Percentiles rank a stretch among this genome's conserved stretches.
Conservation (phyloP, 2,329 filamentous ascomycete genomes). For the Furcasterigmium sp. region DNA sequence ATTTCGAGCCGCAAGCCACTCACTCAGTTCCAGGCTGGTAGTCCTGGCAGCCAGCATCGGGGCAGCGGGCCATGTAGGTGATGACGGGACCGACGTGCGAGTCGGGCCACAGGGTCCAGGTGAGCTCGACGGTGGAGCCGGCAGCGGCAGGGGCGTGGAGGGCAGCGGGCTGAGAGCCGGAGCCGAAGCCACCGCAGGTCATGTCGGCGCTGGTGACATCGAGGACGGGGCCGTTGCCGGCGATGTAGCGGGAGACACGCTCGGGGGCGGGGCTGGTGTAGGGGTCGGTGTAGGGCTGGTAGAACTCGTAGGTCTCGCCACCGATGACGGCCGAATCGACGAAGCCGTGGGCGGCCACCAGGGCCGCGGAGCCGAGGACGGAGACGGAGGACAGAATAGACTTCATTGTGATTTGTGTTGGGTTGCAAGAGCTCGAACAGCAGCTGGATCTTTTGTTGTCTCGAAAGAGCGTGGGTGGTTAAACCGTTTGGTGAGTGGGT, state of each 20-base stretch:
- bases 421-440: background rate
- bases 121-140: slow-evolving; percentile 46
- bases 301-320: slow-evolving; percentile 24
- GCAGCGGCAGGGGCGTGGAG: slow-evolving; percentile 49
- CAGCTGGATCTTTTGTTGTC: background rate
- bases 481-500: background rate
- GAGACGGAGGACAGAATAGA: slow-evolving; percentile 15
- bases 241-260: slow-evolving; percentile 50
- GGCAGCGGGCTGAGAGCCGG: slow-evolving; percentile 44
- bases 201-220: slow-evolving; percentile 48
- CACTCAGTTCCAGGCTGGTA: slow-evolving; percentile 40
- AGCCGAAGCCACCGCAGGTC: slow-evolving; percentile 48
- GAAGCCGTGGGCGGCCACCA: slow-evolving; percentile 43
- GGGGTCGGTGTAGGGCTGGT: slow-evolving; percentile 35
- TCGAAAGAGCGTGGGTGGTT: background rate
- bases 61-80: slow-evolving; percentile 57
- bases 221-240: slow-evolving; percentile 53
- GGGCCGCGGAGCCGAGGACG: slow-evolving; percentile 25
- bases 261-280: slow-evolving; percentile 33
- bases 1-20: too few species aligned
- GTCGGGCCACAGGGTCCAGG: slow-evolving; percentile 49
- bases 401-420: slow-evolving; percentile 10
- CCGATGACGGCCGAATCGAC: slow-evolving; percentile 39
- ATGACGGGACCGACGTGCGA: slow-evolving; percentile 48
- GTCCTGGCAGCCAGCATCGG: slow-evolving; percentile 42